A percentile compares a stretch with the other conserved stretches of the same genome.
phyloP scores from a whole-genome alignment of 345 rosid genomes.

The Lepidium sativum region DNA sequence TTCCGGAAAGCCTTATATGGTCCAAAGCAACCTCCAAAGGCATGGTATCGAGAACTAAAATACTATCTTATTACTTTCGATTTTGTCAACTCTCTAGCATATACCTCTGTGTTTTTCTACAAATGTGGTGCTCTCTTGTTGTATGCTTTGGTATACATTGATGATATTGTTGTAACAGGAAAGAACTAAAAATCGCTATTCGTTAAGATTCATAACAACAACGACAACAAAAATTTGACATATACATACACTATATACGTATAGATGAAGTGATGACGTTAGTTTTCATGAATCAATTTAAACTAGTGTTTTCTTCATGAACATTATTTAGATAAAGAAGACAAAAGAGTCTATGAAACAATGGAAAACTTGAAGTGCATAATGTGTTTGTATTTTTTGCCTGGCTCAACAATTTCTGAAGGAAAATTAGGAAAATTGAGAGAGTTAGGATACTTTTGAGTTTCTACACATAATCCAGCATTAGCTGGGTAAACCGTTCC shows the following conservation, averaged over 20 bases:
- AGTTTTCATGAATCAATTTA: not conserved
- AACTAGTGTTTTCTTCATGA: not conserved
- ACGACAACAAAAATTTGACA: not conserved
- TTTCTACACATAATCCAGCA: conserved; percentile 76
- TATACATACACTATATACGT: not conserved
- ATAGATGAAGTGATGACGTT: not conserved
- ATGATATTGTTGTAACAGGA: too few relatives aligned
- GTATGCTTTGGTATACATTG: too few relatives aligned
- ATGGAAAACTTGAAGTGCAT: conserved; percentile 60
- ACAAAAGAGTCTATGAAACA: conserved; percentile 15
- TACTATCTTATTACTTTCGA: too few relatives aligned
- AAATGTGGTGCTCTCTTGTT: too few relatives aligned
- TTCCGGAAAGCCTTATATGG: too few relatives aligned
- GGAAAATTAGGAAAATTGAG: conserved; percentile 75
- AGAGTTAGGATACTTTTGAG: conserved; percentile 75
- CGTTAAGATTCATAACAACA: not conserved
- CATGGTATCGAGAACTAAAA: too few relatives aligned
- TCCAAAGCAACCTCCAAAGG: too few relatives aligned
- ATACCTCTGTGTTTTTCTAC: too few relatives aligned
- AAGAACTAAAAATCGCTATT: too few relatives aligned
- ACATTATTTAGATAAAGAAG: not conserved
- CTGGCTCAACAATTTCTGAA: conserved; percentile 50
- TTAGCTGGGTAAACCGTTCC: conserved; percentile 50
- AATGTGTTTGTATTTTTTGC: conserved; percentile 47
- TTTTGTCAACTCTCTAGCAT: too few relatives aligned